Evolutionary conservation across 2,329 filamentous ascomycete genomes (phyloP).

Genomic region (Colletotrichum sp.): DNA sequence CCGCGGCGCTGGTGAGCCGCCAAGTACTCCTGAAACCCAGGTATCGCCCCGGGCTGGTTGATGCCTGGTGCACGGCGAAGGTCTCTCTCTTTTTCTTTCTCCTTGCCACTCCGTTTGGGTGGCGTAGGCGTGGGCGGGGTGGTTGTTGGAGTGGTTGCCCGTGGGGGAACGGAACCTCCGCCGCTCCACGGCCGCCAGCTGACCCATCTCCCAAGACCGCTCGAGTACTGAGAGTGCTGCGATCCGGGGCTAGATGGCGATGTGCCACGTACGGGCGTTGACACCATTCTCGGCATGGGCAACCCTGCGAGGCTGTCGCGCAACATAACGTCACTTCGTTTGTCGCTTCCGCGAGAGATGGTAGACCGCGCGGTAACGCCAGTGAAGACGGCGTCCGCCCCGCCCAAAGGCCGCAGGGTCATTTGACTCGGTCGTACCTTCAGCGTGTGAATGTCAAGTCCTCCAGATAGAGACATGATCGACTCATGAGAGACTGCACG

Average conservation of each 20-base stretch:
- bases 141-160: background rate
- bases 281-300: constrained; percentile 36
- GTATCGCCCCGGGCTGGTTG: constrained; percentile 77
- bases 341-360: constrained; percentile 50
- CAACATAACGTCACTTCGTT: constrained; percentile 59
- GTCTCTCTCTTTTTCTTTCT: constrained; percentile 38
- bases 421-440: constrained; percentile 79
- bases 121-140: constrained; percentile 23
- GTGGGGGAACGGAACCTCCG: background rate
- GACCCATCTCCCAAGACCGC: constrained; percentile 47
- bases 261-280: constrained; percentile 29
- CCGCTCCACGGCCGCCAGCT: constrained; percentile 54
- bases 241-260: constrained; percentile 30
- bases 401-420: constrained; percentile 58
- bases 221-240: constrained; percentile 27
- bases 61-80: constrained; percentile 69
- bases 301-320: constrained; percentile 58
- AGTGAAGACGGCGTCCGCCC: constrained; percentile 60
- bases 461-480: constrained; percentile 83
- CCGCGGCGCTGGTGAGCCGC: constrained; percentile 54
- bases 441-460: constrained; percentile 88
- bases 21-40: constrained; percentile 69
- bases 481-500: constrained; percentile 84
- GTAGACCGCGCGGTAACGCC: constrained; percentile 65
- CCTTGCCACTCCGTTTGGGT: constrained; percentile 12